Evolutionary conservation across 371 early-diverging fungal species (phyloP).

Genomic region (Smittium culicis): DNA sequence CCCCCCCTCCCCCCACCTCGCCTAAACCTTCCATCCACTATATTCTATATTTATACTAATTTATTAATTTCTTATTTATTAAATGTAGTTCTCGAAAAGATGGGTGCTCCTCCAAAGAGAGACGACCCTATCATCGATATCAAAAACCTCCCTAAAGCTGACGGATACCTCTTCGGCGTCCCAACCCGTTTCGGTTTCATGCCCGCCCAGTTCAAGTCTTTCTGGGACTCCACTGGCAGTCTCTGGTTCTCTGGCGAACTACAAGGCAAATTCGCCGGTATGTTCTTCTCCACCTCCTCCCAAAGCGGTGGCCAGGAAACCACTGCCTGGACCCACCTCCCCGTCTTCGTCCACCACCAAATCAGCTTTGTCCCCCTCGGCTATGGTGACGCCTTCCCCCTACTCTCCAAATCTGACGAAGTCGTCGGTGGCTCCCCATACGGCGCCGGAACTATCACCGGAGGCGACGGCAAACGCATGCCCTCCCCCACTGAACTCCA

Average conservation of each 20-base stretch:
- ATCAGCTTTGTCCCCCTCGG: no score
- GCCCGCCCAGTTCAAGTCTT: slow-evolving; percentile 54
- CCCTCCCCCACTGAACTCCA: slow-evolving; percentile 45
- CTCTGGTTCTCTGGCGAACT: slow-evolving; percentile 53
- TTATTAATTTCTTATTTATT: no score
- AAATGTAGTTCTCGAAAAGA: slow-evolving; percentile 48
- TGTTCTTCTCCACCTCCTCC: no score
- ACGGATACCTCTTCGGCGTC: slow-evolving; percentile 38
- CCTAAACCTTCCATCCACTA: no score
- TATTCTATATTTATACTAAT: no score
- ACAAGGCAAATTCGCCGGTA: no score
- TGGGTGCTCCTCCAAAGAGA: slow-evolving; percentile 44
- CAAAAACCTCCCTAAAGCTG: slow-evolving; percentile 40
- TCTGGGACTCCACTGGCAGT: slow-evolving; percentile 49
- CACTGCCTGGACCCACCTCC: no score
- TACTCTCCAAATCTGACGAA: slow-evolving; percentile 43
- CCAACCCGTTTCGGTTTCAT: slow-evolving; percentile 47
- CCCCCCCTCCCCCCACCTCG: no score
- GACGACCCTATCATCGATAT: slow-evolving; percentile 41
- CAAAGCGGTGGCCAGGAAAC: no score
- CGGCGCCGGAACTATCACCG: slow-evolving; percentile 44
- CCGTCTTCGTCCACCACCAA: no score
- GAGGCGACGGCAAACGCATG: slow-evolving; percentile 52
- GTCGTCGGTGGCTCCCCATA: slow-evolving; percentile 33
- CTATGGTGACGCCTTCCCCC: slow-evolving; percentile 36